These are phyloP conservation scores for Ogataea methanolica DNA, from an alignment of 805 yeast genomes.

Conservation along the genomic window DNA sequence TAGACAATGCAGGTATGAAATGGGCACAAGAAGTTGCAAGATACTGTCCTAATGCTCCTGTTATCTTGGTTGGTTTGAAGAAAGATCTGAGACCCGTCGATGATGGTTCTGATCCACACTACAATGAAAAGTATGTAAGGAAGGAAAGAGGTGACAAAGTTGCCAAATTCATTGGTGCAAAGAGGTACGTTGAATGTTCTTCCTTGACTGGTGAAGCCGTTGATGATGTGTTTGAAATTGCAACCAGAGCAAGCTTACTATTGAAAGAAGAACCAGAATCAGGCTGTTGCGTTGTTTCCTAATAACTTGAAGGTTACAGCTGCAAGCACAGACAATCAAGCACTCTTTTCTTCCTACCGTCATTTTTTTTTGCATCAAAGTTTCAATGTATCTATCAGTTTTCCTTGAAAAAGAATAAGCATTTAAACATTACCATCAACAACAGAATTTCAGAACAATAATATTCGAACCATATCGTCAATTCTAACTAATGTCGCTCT, in stretches of 20 bases:
- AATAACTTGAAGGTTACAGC: neutral
- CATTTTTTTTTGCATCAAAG: no score
- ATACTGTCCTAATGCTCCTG: conserved; percentile 78
- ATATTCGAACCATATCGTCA: neutral
- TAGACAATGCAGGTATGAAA: conserved; percentile 75
- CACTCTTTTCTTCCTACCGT: no score
- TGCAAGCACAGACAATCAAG: no score
- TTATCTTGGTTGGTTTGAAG: conserved; percentile 77
- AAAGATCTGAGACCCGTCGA: conserved; percentile 61
- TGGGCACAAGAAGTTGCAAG: conserved; percentile 83
- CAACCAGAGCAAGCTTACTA: conserved; percentile 77
- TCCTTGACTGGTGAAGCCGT: conserved; percentile 94
- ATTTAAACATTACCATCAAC: neutral
- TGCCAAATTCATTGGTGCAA: conserved; percentile 79
- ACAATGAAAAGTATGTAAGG: conserved; percentile 45
- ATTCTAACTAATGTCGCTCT: conserved; percentile 6
- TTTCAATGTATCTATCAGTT: no score
- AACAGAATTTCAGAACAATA: neutral
- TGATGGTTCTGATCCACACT: conserved; percentile 29
- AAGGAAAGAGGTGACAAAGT: conserved; percentile 58
- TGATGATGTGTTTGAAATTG: conserved; percentile 88
- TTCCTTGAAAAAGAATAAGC: neutral
- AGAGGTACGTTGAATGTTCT: conserved; percentile 79
- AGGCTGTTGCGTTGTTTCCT: conserved; percentile 38
- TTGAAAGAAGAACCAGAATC: conserved; percentile 42